These are phyloP conservation scores for Blastocladiella britannica DNA, from an alignment of 192 early-diverging fungal species.

Conservation along the genomic window DNA sequence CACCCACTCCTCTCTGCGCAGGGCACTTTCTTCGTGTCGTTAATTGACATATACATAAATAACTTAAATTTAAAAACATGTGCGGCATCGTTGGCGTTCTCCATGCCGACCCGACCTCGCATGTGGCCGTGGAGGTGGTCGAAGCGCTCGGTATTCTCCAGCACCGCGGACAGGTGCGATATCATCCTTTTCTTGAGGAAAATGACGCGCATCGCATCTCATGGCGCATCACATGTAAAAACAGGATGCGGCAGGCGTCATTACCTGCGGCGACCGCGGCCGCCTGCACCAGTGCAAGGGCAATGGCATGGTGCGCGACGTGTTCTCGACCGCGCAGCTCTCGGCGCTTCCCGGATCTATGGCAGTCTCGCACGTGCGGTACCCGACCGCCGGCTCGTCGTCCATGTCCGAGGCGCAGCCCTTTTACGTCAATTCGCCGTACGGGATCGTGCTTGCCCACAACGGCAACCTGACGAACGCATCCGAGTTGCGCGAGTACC, in stretches of 20 bases:
- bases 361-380: conserved; percentile 93
- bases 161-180: conserved; percentile 86
- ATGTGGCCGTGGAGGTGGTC: conserved; percentile 69
- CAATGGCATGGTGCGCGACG: conserved; percentile 98
- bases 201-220: background rate
- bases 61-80: conserved; percentile 42
- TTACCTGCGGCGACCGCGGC: conserved; percentile 91
- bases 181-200: background rate
- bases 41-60: no score
- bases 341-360: conserved; percentile 60
- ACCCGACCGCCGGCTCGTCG: conserved; percentile 94
- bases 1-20: no score
- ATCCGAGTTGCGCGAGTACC: conserved; percentile 57
- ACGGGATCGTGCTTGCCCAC: conserved; percentile 89
- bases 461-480: conserved; percentile 98
- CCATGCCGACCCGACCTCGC: conserved; percentile 49
- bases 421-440: conserved; percentile 99
- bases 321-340: conserved; percentile 66
- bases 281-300: conserved; percentile 96
- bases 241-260: conserved; percentile 97
- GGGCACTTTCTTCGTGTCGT: no score
- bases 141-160: conserved; percentile 88
- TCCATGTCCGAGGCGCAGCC: conserved; percentile 94
- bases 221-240: background rate
- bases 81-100: conserved; percentile 74